Conservation (phyloP, 306 rosid species). For the Arachis hypogaea region DNA sequence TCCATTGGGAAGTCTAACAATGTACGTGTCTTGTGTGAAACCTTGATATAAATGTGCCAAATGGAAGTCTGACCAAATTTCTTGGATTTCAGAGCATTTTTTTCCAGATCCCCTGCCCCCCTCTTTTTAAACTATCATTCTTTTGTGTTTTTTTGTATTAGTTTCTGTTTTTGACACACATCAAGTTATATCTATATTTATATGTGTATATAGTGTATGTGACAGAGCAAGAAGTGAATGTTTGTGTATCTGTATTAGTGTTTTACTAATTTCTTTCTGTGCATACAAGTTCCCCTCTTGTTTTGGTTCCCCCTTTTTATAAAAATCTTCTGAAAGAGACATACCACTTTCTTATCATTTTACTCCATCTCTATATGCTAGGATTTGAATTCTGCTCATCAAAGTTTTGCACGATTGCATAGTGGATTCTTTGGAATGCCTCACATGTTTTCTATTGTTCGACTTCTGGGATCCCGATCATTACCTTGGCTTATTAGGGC, state of each 20-base stretch:
- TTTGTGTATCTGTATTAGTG: neutral
- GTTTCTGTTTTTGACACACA: neutral
- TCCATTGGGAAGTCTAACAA: conserved; percentile 5
- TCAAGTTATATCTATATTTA: neutral
- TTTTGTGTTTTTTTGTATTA: conserved; percentile 10
- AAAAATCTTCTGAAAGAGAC: neutral
- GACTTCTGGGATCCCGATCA: conserved; percentile 93
- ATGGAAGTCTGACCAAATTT: neutral
- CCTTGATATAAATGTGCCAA: conserved; percentile 11
- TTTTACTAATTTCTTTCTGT: conserved; percentile 15
- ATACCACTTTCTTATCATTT: conserved; percentile 20
- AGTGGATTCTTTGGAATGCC: conserved; percentile 97
- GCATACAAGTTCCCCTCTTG: neutral
- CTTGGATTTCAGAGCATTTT: neutral
- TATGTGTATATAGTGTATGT: neutral
- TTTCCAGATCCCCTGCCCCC: neutral
- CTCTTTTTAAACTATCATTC: neutral
- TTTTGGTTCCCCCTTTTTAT: too few species aligned
- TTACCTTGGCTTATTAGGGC: conserved; percentile 97
- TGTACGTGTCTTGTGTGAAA: neutral
- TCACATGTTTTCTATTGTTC: conserved; percentile 82
- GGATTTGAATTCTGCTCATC: conserved; percentile 97
- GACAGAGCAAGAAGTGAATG: conserved; percentile 12
- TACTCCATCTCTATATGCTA: conserved; percentile 38
- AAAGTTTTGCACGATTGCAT: conserved; percentile 93